Percentiles rank a stretch among this genome's conserved stretches.
Evolutionary conservation across 371 early-diverging fungal genomes (phyloP).

Genomic region (Zychaea mexicana): DNA sequence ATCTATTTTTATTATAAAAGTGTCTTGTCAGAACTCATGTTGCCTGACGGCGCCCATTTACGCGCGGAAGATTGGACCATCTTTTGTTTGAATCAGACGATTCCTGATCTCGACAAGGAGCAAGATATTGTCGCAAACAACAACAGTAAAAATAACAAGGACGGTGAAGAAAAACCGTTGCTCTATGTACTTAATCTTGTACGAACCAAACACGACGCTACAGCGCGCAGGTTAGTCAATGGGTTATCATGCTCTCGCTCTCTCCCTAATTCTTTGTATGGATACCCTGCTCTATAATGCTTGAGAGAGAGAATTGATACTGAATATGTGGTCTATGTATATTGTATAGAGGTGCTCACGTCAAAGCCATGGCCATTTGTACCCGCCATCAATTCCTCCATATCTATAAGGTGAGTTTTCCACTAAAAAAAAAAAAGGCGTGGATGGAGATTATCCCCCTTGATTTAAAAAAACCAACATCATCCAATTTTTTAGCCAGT

Average conservation of each 20-base stretch:
- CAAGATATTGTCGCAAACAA: not conserved
- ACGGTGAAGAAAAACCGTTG: constrained; percentile 66
- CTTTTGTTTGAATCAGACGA: constrained; percentile 83
- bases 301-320: no score
- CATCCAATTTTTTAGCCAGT: constrained; percentile 63
- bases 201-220: constrained; percentile 83
- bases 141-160: constrained; percentile 5
- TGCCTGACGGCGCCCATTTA: constrained; percentile 94
- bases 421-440: constrained; percentile 6
- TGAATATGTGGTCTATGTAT: no score
- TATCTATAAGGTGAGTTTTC: constrained; percentile 95
- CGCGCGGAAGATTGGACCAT: constrained; percentile 95
- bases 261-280: not conserved
- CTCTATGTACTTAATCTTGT: constrained; percentile 90
- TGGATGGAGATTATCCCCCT: not conserved
- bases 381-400: constrained; percentile 88
- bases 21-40: constrained; percentile 90
- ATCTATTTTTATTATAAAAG: constrained; percentile 32
- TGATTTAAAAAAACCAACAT: not conserved
- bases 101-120: constrained; percentile 51
- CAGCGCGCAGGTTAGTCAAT: constrained; percentile 65
- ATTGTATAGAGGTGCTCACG: constrained; percentile 76
- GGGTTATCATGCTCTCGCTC: not conserved
- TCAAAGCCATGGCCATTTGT: constrained; percentile 95
- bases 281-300: no score